phyloP scores from a whole-genome alignment of 306 rosid species.

The Acacia melanoxylon region DNA sequence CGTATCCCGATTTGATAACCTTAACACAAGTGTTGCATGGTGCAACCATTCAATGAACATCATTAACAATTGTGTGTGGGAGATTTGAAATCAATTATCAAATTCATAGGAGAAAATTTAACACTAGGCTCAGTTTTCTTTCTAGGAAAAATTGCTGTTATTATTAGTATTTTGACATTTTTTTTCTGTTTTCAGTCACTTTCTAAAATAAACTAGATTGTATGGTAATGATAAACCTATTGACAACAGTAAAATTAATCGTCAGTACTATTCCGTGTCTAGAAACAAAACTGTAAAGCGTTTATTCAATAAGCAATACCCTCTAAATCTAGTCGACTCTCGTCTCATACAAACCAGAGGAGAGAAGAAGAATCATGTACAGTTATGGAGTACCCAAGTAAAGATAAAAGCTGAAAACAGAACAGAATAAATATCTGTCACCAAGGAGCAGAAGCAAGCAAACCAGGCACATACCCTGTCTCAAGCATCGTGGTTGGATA shows the following conservation, averaged over 20 bases:
- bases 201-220: neutral
- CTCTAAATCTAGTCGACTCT: neutral
- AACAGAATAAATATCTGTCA: neutral
- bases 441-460: constrained; percentile 24
- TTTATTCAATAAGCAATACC: neutral
- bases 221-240: neutral
- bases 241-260: neutral
- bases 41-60: neutral
- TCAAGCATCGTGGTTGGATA: constrained; percentile 98
- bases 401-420: constrained; percentile 9
- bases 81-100: neutral
- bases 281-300: neutral
- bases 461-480: constrained; percentile 73
- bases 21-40: neutral
- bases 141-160: neutral
- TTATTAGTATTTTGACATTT: neutral
- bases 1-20: no score
- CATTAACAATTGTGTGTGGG: neutral
- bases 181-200: neutral
- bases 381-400: neutral
- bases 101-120: neutral
- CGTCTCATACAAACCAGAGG: constrained; percentile 1
- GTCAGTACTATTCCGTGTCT: neutral
- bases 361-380: neutral
- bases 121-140: neutral